Evolutionary conservation across 2,329 filamentous ascomycete genomes (phyloP).

Genomic region (Tolypocladium pustulatum): DNA sequence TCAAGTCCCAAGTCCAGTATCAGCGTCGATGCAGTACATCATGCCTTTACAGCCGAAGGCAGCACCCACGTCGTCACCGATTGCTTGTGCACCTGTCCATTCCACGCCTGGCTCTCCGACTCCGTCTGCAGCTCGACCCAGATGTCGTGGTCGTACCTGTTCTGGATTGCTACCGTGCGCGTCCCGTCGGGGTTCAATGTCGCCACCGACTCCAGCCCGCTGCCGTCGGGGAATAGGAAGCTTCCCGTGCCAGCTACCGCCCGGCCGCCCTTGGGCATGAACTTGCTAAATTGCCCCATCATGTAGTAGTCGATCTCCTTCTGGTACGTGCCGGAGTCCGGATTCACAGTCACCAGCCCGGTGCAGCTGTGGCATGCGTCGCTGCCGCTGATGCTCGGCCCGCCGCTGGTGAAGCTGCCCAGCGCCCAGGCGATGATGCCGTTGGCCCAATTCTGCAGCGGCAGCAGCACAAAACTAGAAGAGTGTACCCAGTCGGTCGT

Average conservation of each 20-base stretch:
- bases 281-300: slow-evolving; percentile 40
- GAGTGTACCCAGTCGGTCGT: slow-evolving; percentile 29
- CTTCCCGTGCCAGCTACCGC: slow-evolving; percentile 32
- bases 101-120: slow-evolving; percentile 26
- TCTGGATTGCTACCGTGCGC: slow-evolving; percentile 32
- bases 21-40: no score
- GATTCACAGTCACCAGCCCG: slow-evolving; percentile 47
- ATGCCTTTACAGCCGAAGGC: background rate
- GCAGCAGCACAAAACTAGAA: slow-evolving; percentile 34
- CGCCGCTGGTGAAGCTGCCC: slow-evolving; percentile 30
- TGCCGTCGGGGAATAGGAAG: slow-evolving; percentile 27
- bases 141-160: slow-evolving; percentile 33
- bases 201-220: slow-evolving; percentile 33
- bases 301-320: slow-evolving; percentile 41
- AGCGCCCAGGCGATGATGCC: slow-evolving; percentile 34
- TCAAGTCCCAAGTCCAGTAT: no score
- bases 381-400: slow-evolving; percentile 28
- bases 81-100: background rate
- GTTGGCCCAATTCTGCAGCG: slow-evolving; percentile 35
- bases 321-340: slow-evolving; percentile 26
- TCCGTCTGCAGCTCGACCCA: slow-evolving; percentile 26
- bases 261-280: slow-evolving; percentile 32
- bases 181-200: slow-evolving; percentile 34
- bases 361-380: slow-evolving; percentile 29
- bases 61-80: background rate